These are phyloP conservation scores for Colletotrichum gloeosporioides DNA, from an alignment of 2,329 filamentous ascomycete species.

Conservation along the genomic window DNA sequence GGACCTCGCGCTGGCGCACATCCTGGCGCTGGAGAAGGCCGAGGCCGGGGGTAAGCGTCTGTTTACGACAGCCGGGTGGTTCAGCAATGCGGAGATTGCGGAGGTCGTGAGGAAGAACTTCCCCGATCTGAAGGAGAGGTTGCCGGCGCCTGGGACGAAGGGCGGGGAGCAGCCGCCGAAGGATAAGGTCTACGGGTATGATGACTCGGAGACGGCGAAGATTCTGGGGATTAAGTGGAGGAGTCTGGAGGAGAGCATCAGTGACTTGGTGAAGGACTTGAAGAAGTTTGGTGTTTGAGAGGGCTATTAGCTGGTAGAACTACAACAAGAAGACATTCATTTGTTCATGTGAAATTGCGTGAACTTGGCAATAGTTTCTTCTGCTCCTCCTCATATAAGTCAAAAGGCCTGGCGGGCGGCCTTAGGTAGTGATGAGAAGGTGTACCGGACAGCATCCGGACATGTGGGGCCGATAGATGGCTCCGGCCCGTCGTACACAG, in stretches of 20 bases:
- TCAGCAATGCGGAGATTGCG: conserved; percentile 50
- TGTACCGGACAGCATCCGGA: neutral
- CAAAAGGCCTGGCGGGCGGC: neutral
- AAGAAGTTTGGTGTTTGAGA: conserved; percentile 29
- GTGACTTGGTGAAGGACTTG: conserved; percentile 59
- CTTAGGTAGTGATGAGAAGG: neutral
- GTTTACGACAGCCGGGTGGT: conserved; percentile 53
- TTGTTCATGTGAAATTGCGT: neutral
- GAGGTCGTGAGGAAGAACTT: conserved; percentile 51
- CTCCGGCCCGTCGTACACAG: neutral
- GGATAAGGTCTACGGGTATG: conserved; percentile 53
- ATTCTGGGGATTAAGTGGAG: conserved; percentile 69
- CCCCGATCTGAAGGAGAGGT: conserved; percentile 51
- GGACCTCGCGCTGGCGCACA: conserved; percentile 59
- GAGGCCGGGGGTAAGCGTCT: conserved; percentile 56
- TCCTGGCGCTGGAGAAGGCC: conserved; percentile 54
- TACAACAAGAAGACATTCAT: neutral
- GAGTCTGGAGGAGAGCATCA: conserved; percentile 63
- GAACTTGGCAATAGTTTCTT: neutral
- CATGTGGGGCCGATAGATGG: neutral
- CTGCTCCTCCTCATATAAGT: neutral
- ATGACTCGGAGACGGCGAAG: conserved; percentile 64
- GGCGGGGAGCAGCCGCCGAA: conserved; percentile 48
- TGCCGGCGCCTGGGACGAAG: conserved; percentile 49
- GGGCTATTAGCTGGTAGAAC: neutral